phyloP scores from a whole-genome alignment of 192 early-diverging fungal genomes.

The Spizellomyces punctatus region DNA sequence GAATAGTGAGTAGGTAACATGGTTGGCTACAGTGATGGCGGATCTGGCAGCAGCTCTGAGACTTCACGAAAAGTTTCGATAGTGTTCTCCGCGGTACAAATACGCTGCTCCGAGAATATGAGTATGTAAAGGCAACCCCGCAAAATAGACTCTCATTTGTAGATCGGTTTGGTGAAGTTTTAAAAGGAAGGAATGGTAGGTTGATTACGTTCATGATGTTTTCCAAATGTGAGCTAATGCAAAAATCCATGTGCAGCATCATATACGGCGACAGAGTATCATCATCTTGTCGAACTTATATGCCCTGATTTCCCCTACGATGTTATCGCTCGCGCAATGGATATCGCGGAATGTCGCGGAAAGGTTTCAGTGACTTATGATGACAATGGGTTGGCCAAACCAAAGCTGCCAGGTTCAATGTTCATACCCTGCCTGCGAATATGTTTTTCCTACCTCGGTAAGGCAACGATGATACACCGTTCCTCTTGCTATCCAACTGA shows the following conservation, averaged over 20 bases:
- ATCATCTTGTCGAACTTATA: constrained; percentile 35
- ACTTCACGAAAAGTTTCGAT: constrained; percentile 20
- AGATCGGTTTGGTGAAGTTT: constrained; percentile 18
- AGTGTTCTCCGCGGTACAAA: constrained; percentile 35
- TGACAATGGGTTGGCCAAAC: background rate
- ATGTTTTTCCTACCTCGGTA: background rate
- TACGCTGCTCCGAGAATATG: constrained; percentile 33
- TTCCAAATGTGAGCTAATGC: background rate
- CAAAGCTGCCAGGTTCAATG: background rate
- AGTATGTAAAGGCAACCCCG: constrained; percentile 31
- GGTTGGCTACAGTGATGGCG: background rate
- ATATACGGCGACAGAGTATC: constrained; percentile 25
- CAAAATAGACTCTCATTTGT: constrained; percentile 28
- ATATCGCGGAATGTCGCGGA: constrained; percentile 12
- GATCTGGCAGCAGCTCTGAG: background rate
- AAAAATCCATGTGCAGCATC: background rate
- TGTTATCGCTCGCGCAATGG: constrained; percentile 11
- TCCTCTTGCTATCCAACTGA: background rate
- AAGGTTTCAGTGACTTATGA: background rate
- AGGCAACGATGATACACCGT: background rate
- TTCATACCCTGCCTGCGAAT: background rate
- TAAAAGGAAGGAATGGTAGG: constrained; percentile 10
- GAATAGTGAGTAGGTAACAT: constrained; percentile 27
- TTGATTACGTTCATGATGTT: background rate
- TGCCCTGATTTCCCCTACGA: constrained; percentile 37